Evolutionary conservation across 495 filamentous ascomycete genomes (phyloP).

Genomic region (Hypoxylon rickii): DNA sequence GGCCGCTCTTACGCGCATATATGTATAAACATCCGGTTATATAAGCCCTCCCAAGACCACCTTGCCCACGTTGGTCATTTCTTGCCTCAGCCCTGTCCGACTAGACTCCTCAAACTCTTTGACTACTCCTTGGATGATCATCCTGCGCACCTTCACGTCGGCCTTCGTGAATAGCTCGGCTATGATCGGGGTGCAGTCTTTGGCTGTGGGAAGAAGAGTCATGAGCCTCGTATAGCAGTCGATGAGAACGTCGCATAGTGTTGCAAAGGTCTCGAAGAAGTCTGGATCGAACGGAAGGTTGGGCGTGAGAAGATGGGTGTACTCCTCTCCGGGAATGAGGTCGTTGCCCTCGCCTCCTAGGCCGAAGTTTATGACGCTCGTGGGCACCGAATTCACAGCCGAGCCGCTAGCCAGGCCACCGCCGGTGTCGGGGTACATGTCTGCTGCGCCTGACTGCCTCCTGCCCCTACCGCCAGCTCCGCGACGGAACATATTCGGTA

Average conservation of each 20-base stretch:
- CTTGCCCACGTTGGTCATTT: slow-evolving; percentile 81
- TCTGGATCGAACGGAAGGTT: slow-evolving; percentile 96
- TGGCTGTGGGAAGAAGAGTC: slow-evolving; percentile 67
- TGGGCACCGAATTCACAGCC: slow-evolving; percentile 38
- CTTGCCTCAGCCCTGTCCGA: slow-evolving; percentile 70
- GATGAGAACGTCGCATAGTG: slow-evolving; percentile 92
- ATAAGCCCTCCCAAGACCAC: slow-evolving; percentile 89
- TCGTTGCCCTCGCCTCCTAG: slow-evolving; percentile 51
- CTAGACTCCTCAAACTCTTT: slow-evolving; percentile 93
- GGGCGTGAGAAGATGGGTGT: slow-evolving; percentile 84
- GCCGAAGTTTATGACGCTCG: slow-evolving; percentile 50
- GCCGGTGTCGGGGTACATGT: slow-evolving; percentile 67
- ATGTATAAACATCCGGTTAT: slow-evolving; percentile 48
- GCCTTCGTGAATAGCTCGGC: slow-evolving; percentile 88
- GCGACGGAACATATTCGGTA: slow-evolving; percentile 89
- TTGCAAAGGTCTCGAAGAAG: slow-evolving; percentile 97
- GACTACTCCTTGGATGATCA: slow-evolving; percentile 80
- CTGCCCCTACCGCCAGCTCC: slow-evolving; percentile 67
- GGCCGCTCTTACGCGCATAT: slow-evolving; percentile 9
- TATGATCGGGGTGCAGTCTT: slow-evolving; percentile 63
- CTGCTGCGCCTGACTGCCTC: slow-evolving; percentile 66
- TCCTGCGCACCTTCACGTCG: slow-evolving; percentile 80
- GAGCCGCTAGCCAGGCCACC: slow-evolving; percentile 33
- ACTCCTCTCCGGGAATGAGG: slow-evolving; percentile 73
- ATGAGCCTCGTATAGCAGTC: slow-evolving; percentile 86